Conservation (phyloP, 192 early-diverging fungal species). For the Entomortierella beljakovae region DNA sequence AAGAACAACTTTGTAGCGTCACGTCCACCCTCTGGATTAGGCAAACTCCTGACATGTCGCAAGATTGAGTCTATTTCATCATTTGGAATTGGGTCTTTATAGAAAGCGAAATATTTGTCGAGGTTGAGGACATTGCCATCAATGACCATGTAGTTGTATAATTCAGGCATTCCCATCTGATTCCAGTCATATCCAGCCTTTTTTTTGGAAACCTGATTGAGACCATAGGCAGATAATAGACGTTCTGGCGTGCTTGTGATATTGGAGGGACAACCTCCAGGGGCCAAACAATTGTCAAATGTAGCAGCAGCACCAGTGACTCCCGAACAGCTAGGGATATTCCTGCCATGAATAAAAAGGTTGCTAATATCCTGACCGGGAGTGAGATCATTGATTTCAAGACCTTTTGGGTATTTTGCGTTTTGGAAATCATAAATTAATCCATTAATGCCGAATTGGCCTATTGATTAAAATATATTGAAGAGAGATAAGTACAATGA, state of each 20-base stretch:
- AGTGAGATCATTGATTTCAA: conserved; percentile 25
- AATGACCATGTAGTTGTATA: conserved; percentile 66
- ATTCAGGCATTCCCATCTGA: conserved; percentile 53
- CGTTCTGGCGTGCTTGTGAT: conserved; percentile 13
- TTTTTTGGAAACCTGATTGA: neutral
- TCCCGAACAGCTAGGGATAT: conserved; percentile 35
- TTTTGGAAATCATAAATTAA: conserved; percentile 34
- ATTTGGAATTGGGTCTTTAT: conserved; percentile 39
- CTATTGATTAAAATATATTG: conserved; percentile 12
- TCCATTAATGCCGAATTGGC: conserved; percentile 33
- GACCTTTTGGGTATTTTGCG: conserved; percentile 10
- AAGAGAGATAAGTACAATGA: too few relatives aligned
- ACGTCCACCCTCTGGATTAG: conserved; percentile 42
- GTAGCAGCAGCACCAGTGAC: conserved; percentile 51
- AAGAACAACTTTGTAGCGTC: conserved; percentile 72
- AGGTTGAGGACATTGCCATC: conserved; percentile 74
- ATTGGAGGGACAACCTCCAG: conserved; percentile 28
- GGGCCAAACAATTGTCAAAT: conserved; percentile 57
- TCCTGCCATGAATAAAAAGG: conserved; percentile 45
- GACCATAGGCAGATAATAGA: neutral
- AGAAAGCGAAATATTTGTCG: conserved; percentile 62
- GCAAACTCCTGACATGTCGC: conserved; percentile 52
- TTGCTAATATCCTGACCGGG: conserved; percentile 69
- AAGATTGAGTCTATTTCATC: conserved; percentile 68
- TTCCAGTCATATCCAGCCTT: conserved; percentile 69